phyloP scores from a whole-genome alignment of 768 basidiomycete genomes.

The Rickenella mellea region DNA sequence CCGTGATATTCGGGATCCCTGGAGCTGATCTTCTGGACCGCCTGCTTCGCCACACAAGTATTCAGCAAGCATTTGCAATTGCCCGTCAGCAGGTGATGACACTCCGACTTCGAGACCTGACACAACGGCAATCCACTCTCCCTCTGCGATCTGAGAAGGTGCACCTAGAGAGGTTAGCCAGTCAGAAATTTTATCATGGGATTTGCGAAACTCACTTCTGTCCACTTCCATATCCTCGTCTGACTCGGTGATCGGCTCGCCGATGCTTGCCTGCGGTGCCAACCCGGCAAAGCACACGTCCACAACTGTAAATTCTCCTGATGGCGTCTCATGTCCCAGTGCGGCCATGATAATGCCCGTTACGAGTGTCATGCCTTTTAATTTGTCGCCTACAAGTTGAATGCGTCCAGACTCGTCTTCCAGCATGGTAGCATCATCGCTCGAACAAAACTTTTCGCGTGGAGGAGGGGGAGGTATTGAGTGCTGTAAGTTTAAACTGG shows the following conservation, averaged over 20 bases:
- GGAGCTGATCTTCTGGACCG: slow-evolving; percentile 51
- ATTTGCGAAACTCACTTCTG: slow-evolving; percentile 29
- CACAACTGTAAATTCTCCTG: slow-evolving; percentile 89
- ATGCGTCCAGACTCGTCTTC: slow-evolving; percentile 97
- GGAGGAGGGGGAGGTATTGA: slow-evolving; percentile 82
- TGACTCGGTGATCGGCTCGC: slow-evolving; percentile 10
- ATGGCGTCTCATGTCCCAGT: slow-evolving; percentile 81
- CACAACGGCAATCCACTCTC: slow-evolving; percentile 77
- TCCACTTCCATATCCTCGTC: slow-evolving; percentile 61
- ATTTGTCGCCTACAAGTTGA: slow-evolving; percentile 66
- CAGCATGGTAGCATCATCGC: slow-evolving; percentile 74
- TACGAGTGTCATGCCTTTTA: slow-evolving; percentile 48
- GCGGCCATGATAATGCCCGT: slow-evolving; percentile 89
- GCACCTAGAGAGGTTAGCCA: neutral
- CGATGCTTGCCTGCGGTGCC: slow-evolving; percentile 47
- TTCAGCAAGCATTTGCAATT: slow-evolving; percentile 82
- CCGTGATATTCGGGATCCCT: slow-evolving; percentile 67
- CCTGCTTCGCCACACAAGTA: slow-evolving; percentile 81
- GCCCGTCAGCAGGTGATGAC: slow-evolving; percentile 50
- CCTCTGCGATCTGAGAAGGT: slow-evolving; percentile 17
- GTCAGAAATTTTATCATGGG: neutral
- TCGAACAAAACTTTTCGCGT: slow-evolving; percentile 62
- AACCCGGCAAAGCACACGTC: slow-evolving; percentile 82
- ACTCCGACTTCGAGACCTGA: slow-evolving; percentile 82
- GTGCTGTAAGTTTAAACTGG: slow-evolving; percentile 42